Conservation (phyloP, 345 rosid species). For the Eucalyptus curtisii region DNA sequence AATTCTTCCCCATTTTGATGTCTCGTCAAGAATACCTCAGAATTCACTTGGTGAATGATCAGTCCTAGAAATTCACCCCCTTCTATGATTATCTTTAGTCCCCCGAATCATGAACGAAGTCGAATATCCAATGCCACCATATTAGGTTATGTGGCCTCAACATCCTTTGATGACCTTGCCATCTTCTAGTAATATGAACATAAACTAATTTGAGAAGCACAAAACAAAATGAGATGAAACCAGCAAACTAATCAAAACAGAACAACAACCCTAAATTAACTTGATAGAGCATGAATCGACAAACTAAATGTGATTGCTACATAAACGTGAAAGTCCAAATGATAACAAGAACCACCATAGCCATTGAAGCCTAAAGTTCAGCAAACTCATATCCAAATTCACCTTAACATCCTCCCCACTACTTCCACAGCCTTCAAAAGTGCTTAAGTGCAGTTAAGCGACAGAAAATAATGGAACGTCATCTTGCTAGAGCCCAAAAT, state of each 20-base stretch:
- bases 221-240: background rate
- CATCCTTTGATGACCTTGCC: background rate
- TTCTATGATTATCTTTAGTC: background rate
- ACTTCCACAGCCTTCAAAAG: background rate
- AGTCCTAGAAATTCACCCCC: background rate
- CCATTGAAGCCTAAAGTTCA: background rate
- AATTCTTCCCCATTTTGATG: background rate
- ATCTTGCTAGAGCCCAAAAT: background rate
- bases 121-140: background rate
- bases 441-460: background rate
- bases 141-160: background rate
- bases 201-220: background rate
- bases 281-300: background rate
- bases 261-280: background rate
- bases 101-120: background rate
- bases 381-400: background rate
- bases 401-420: background rate
- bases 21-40: background rate
- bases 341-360: background rate
- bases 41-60: background rate
- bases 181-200: no score
- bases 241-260: background rate
- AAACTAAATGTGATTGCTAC: background rate
- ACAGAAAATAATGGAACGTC: background rate
- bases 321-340: background rate